Conservation (phyloP, 2,329 filamentous ascomycete genomes). For the Fragosphaeria purpurea region DNA sequence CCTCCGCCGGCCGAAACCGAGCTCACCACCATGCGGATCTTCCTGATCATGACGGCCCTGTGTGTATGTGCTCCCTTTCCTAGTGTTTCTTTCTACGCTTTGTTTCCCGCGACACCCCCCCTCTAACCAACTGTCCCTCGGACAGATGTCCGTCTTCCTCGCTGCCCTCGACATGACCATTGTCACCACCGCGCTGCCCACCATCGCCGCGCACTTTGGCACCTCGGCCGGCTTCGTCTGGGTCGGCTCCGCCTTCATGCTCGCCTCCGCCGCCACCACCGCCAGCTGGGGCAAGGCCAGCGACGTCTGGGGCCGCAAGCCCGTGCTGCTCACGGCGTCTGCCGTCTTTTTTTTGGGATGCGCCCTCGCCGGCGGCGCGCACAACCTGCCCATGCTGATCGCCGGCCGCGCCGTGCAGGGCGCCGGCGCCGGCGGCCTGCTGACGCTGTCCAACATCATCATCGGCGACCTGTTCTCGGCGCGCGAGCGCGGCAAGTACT, state of each 20-base stretch:
- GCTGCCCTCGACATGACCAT: slow-evolving; percentile 51
- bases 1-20: background rate
- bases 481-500: slow-evolving; percentile 16
- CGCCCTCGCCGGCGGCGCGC: slow-evolving; percentile 40
- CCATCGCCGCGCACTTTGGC: slow-evolving; percentile 52
- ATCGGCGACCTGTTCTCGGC: slow-evolving; percentile 34
- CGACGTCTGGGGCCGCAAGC: slow-evolving; percentile 50
- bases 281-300: slow-evolving; percentile 60
- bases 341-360: slow-evolving; percentile 45
- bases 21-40: slow-evolving; percentile 1
- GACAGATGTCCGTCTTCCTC: slow-evolving; percentile 32
- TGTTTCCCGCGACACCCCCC: no score
- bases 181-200: slow-evolving; percentile 56
- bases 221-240: slow-evolving; percentile 64
- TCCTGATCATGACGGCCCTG: slow-evolving; percentile 9
- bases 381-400: slow-evolving; percentile 42
- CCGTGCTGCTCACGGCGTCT: slow-evolving; percentile 39
- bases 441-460: slow-evolving; percentile 51
- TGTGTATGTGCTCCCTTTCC: slow-evolving; percentile 4
- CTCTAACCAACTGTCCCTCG: background rate
- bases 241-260: slow-evolving; percentile 66
- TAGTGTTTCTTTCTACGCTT: background rate
- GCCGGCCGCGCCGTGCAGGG: slow-evolving; percentile 47
- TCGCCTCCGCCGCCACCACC: slow-evolving; percentile 56
- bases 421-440: slow-evolving; percentile 44